Conservation (phyloP, 441 rosid species). For the Populus hybrid region DNA sequence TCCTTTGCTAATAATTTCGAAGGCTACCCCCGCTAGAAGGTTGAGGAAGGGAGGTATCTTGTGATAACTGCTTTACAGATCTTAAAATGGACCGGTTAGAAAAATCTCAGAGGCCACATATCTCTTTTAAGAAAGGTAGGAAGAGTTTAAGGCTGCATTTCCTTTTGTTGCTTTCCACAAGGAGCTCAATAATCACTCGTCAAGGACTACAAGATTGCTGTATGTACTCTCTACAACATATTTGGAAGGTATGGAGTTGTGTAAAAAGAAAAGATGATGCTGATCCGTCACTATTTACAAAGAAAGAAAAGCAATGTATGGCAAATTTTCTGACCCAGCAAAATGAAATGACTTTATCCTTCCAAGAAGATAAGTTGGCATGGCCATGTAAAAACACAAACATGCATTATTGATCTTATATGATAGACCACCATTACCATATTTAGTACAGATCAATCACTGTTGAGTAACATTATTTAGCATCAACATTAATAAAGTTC, state of each 20-base stretch:
- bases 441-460: background rate
- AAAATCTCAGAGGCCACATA: background rate
- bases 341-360: background rate
- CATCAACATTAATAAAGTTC: background rate
- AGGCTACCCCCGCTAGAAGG: background rate
- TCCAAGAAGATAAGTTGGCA: background rate
- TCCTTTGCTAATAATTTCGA: background rate
- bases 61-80: background rate
- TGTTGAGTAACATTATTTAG: background rate
- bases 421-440: background rate
- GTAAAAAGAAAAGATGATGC: background rate
- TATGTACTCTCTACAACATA: background rate
- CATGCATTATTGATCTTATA: background rate
- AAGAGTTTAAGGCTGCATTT: background rate
- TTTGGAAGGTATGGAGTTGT: background rate
- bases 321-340: background rate
- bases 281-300: background rate
- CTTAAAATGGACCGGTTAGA: background rate
- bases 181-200: background rate
- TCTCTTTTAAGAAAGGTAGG: background rate
- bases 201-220: background rate
- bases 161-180: background rate
- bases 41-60: background rate
- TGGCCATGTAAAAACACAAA: background rate
- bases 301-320: background rate